These are phyloP conservation scores for Mucor racemosus DNA, from an alignment of 371 early-diverging fungal species.

Conservation along the genomic window DNA sequence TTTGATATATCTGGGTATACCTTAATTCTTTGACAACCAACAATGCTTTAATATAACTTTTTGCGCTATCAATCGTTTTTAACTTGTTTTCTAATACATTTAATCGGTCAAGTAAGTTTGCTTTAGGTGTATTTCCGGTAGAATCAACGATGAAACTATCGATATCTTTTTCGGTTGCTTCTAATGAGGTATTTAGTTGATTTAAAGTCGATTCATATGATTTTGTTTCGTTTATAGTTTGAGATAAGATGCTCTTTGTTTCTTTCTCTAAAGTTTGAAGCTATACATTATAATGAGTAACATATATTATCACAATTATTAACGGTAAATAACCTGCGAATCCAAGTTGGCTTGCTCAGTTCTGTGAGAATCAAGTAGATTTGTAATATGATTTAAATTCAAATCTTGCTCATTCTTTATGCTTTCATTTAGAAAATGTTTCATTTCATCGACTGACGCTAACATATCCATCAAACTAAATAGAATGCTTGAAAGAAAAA, in stretches of 20 bases:
- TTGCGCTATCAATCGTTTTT: conserved; percentile 32
- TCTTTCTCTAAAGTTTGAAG: not conserved
- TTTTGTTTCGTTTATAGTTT: conserved; percentile 8
- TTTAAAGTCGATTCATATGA: conserved; percentile 19
- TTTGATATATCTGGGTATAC: conserved; percentile 17
- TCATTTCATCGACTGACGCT: conserved; percentile 2
- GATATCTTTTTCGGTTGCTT: conserved; percentile 19
- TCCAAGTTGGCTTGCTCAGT: conserved; percentile 27
- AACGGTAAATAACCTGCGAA: conserved; percentile 19
- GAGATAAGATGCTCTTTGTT: conserved; percentile 16
- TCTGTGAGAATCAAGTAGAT: conserved; percentile 15
- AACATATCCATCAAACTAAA: conserved; percentile 5
- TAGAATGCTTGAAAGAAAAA: not conserved
- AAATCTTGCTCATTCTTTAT: conserved; percentile 12
- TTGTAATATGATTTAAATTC: conserved; percentile 14
- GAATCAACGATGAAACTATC: conserved; percentile 13
- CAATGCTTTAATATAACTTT: conserved; percentile 38
- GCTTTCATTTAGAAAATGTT: conserved; percentile 1
- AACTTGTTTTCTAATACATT: conserved; percentile 30
- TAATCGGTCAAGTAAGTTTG: conserved; percentile 19
- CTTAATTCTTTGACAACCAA: conserved; percentile 40
- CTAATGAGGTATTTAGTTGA: conserved; percentile 18
- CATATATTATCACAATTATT: not conserved
- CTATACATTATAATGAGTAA: not conserved
- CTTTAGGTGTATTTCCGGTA: conserved; percentile 3